A percentile compares a stretch with the other conserved stretches of the same genome.
phyloP scores from a whole-genome alignment of 768 basidiomycete genomes.

The Russula griseocarnosa region DNA sequence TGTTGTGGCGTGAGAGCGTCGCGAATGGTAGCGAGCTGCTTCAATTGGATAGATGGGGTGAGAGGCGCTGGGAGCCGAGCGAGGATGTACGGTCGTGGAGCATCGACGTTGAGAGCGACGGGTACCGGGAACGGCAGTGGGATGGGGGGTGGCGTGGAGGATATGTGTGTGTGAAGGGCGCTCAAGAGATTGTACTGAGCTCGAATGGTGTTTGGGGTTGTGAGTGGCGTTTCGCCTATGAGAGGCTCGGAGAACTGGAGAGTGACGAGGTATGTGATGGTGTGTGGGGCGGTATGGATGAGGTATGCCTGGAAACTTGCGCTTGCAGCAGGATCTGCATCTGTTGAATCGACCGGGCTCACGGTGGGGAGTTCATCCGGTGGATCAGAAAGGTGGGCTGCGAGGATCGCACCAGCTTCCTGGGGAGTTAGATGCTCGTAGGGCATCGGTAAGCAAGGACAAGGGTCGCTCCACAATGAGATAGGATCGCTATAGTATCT shows the following conservation, averaged over 20 bases:
- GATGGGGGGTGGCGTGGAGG: slow-evolving; percentile 42
- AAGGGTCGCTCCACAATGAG: neutral
- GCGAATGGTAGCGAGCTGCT: slow-evolving; percentile 38
- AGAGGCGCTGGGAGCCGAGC: slow-evolving; percentile 29
- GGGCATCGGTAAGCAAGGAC: neutral
- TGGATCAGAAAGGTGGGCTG: slow-evolving; percentile 17
- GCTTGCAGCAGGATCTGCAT: slow-evolving; percentile 12
- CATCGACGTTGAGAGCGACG: slow-evolving; percentile 43
- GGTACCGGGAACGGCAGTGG: slow-evolving; percentile 37
- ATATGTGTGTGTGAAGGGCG: slow-evolving; percentile 38
- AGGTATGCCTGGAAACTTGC: slow-evolving; percentile 13
- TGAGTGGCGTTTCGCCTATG: slow-evolving; percentile 6
- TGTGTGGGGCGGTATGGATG: neutral
- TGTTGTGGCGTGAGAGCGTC: slow-evolving; percentile 38
- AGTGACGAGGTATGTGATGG: slow-evolving; percentile 15
- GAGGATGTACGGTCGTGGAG: slow-evolving; percentile 53
- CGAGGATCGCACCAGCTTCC: slow-evolving; percentile 10
- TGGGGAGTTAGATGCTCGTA: slow-evolving; percentile 14
- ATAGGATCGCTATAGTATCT: neutral
- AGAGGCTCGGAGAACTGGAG: slow-evolving; percentile 15
- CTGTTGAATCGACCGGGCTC: slow-evolving; percentile 8
- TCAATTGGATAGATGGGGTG: slow-evolving; percentile 29
- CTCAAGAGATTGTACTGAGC: slow-evolving; percentile 30
- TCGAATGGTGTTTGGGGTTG: slow-evolving; percentile 30
- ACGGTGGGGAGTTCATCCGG: slow-evolving; percentile 12